Percentiles rank a stretch among this genome's conserved stretches.
These are phyloP conservation scores for Berberis thunbergii DNA, from an alignment of 164 flowering plant species.

Conservation along the genomic window DNA sequence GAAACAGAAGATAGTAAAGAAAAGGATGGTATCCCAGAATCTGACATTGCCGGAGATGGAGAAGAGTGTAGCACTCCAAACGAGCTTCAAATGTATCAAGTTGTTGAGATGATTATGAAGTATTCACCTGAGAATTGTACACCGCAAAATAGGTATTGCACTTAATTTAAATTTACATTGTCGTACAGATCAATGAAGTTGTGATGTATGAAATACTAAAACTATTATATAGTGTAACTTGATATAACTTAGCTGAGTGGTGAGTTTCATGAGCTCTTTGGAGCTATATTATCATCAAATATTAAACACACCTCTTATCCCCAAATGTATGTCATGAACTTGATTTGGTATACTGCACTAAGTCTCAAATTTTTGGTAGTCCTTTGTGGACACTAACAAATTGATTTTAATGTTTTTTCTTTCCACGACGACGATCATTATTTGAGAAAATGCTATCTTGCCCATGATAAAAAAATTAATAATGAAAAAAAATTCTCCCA, in stretches of 20 bases:
- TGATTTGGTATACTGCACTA: too few species aligned
- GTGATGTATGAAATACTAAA: not conserved
- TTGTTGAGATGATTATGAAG: conserved; percentile 63
- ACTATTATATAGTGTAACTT: not conserved
- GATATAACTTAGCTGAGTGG: not conserved
- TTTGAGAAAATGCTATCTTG: too few species aligned
- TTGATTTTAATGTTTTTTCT: too few species aligned
- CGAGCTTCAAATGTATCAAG: conserved; percentile 32
- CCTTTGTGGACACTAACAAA: too few species aligned
- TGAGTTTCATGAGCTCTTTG: not conserved
- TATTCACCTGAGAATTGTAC: conserved; percentile 75
- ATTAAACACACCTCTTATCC: too few species aligned
- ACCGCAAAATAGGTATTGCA: conserved; percentile 72
- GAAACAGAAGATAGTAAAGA: conserved; percentile 23
- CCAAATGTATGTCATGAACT: too few species aligned
- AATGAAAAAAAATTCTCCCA: too few species aligned
- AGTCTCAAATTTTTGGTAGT: too few species aligned
- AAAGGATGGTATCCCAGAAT: conserved; percentile 22
- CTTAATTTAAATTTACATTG: too few species aligned
- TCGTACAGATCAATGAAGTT: not conserved
- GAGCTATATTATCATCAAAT: too few species aligned
- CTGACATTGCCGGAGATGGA: conserved; percentile 20
- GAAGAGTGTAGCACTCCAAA: conserved; percentile 27
- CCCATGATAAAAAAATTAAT: too few species aligned
- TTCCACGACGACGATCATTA: too few species aligned